These are phyloP conservation scores for Jamesozyma piceae DNA, from an alignment of 805 yeast genomes.

Conservation along the genomic window DNA sequence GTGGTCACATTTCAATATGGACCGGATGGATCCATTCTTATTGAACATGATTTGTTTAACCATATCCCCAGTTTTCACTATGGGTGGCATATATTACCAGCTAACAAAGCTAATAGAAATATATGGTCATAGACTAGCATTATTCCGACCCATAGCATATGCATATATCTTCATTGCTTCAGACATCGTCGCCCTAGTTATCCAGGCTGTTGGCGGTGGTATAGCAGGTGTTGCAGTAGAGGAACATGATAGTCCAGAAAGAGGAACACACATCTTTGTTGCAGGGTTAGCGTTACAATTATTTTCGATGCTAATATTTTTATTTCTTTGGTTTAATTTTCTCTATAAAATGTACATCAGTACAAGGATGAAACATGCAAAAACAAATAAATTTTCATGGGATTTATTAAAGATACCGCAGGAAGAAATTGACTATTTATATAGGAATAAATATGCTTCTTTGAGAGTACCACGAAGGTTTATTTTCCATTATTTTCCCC, in stretches of 20 bases:
- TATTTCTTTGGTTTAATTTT: conserved; percentile 42
- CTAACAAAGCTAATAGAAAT: conserved; percentile 59
- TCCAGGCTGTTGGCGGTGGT: conserved; percentile 77
- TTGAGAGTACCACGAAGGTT: conserved; percentile 25
- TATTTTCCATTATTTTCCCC: conserved; percentile 37
- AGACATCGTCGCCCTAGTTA: conserved; percentile 52
- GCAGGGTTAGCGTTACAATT: conserved; percentile 77
- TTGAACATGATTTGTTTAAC: conserved; percentile 63
- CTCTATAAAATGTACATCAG: conserved; percentile 31
- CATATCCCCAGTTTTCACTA: conserved; percentile 71
- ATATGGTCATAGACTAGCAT: conserved; percentile 47
- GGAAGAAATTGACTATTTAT: conserved; percentile 17
- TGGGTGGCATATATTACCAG: conserved; percentile 74
- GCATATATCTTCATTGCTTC: conserved; percentile 55
- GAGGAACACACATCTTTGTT: conserved; percentile 43
- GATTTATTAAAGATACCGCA: conserved; percentile 13
- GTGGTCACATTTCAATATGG: conserved; percentile 34
- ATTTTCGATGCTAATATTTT: conserved; percentile 53
- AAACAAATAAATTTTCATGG: conserved; percentile 10
- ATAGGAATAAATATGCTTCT: conserved; percentile 19
- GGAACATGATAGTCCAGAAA: conserved; percentile 14
- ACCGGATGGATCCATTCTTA: conserved; percentile 37
- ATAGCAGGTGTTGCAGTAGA: conserved; percentile 43
- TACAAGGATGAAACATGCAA: conserved; percentile 20
- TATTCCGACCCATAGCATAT: conserved; percentile 28